Percentiles rank a stretch among this genome's conserved stretches.
Conservation (phyloP, 495 filamentous ascomycete genomes). For the Penicillium canariense region DNA sequence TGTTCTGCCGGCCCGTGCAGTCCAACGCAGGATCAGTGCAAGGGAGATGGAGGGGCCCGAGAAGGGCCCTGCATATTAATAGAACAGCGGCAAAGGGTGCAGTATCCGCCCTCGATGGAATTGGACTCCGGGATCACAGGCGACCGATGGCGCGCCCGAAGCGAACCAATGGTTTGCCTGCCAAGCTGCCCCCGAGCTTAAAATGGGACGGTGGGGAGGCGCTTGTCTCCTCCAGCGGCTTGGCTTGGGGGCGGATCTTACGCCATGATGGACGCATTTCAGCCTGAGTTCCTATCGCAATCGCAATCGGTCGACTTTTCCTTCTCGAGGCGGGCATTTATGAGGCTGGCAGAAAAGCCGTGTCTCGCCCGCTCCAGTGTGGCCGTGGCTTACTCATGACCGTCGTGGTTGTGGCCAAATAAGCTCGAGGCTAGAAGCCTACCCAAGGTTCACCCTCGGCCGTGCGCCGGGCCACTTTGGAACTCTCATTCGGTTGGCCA, state of each 20-base stretch:
- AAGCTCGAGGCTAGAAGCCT: conserved; percentile 7
- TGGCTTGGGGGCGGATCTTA: conserved; percentile 4
- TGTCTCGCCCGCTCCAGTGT: not conserved
- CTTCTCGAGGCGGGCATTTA: not conserved
- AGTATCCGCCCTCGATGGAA: not conserved
- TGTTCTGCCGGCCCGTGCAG: not conserved
- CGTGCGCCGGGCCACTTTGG: conserved; percentile 1
- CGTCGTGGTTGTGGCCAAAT: conserved; percentile 3
- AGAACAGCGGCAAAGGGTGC: conserved; percentile 5
- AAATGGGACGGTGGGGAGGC: not conserved
- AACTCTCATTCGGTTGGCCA: not conserved
- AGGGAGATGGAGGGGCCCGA: not conserved
- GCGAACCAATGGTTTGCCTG: conserved; percentile 9
- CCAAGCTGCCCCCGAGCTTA: conserved; percentile 8
- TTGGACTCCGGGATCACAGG: conserved; percentile 3
- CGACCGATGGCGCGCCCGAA: not conserved
- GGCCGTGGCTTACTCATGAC: not conserved
- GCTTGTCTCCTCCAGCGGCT: conserved; percentile 4
- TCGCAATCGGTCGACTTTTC: not conserved
- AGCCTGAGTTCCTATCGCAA: not conserved
- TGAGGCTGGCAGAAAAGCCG: not conserved
- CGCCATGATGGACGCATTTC: not conserved
- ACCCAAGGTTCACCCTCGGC: conserved; percentile 2
- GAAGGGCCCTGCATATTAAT: conserved; percentile 3
- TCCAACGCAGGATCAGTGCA: not conserved